Evolutionary conservation across 352 stramenopile species (phyloP).

Genomic region (Elongisporangium anandrum): DNA sequence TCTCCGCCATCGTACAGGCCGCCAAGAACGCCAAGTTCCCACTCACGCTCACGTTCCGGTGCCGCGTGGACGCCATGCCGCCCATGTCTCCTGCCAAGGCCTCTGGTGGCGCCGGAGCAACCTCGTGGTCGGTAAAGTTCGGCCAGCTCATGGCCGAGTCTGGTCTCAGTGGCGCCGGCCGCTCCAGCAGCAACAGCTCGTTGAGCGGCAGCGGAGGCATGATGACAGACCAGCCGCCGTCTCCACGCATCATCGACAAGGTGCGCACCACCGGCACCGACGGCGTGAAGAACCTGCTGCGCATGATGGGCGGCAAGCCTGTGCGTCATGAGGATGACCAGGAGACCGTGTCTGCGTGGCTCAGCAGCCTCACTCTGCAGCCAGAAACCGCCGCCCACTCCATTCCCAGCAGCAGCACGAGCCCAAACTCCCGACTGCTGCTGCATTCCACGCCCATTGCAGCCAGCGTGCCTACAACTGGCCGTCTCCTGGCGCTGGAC

Average conservation of each 20-base stretch:
- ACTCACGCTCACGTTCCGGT: conserved; percentile 64
- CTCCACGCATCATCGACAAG: conserved; percentile 35
- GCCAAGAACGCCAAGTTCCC: conserved; percentile 63
- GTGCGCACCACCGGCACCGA: conserved; percentile 56
- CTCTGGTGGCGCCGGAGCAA: neutral
- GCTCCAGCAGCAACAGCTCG: conserved; percentile 7
- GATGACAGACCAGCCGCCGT: conserved; percentile 5
- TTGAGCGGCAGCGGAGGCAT: conserved; percentile 6
- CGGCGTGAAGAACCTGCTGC: conserved; percentile 70
- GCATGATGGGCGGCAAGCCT: conserved; percentile 57
- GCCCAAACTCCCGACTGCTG: conserved; percentile 5
- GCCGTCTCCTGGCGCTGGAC: conserved; percentile 50
- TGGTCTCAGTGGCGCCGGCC: neutral
- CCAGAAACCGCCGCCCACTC: conserved; percentile 21
- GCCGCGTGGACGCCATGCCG: conserved; percentile 17
- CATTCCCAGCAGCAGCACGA: neutral
- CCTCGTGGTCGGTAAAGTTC: conserved; percentile 45
- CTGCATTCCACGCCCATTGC: conserved; percentile 53
- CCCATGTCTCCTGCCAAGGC: conserved; percentile 36
- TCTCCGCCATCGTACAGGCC: conserved; percentile 61
- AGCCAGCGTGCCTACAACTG: conserved; percentile 34
- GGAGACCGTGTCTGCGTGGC: conserved; percentile 52
- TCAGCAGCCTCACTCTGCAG: conserved; percentile 48
- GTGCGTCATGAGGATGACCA: conserved; percentile 52
- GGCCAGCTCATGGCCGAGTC: neutral